Base-by-base conservation (phyloP, 225 moss, liverwort and hornwort species). In the Asterella californica region DNA sequence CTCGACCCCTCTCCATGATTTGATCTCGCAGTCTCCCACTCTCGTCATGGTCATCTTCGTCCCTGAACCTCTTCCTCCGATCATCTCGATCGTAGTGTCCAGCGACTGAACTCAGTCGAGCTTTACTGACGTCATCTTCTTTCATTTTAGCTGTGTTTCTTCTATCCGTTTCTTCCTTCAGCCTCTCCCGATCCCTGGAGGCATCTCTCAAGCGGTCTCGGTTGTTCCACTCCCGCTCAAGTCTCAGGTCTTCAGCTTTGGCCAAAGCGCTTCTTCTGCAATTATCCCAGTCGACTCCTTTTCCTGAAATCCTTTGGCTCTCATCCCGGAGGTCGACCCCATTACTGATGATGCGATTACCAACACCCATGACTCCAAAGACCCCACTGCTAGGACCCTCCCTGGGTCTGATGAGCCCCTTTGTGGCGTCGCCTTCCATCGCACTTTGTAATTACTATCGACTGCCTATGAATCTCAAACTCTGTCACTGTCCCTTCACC, bases 21-120 rank as follows among this genome's bases (percentile, higher is more conserved):
- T 48, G 81, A 75, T 84, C 84, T 78, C 81, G 66, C 29, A 78
- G 74, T 77, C 68, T 78, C 15, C 69, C 67, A 60, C 68, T 78
- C 21, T 84, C 84, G 4, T 38, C 52, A 69, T 81, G 78, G 60
- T 79, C 85, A 18, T 75, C 86, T n/a, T 75, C 86, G 34, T 86
- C 83, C 55, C 62, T 83, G 33, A 81, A 62, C 55, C 83, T 83
- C 74, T 86, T 86, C 78, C 80, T 81, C 45, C 78, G 74, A 78
- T 86, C 83, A 76, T 83, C 86, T 69, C 83, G 80, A 57, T 81
- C 86, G 49, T 86, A 83, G 34, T 80, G 49, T 52, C 86, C 86
- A 33, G 85, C 85, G 30, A 83, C 85, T 25, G 85, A 86, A 78
- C 85, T 83, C 59, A 86, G 30, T 10, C 85, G 80, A 76, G 71